These are phyloP conservation scores for Phellopilus nigrolimitatus DNA, from an alignment of 1,284 basidiomycete genomes.

Conservation along the genomic window DNA sequence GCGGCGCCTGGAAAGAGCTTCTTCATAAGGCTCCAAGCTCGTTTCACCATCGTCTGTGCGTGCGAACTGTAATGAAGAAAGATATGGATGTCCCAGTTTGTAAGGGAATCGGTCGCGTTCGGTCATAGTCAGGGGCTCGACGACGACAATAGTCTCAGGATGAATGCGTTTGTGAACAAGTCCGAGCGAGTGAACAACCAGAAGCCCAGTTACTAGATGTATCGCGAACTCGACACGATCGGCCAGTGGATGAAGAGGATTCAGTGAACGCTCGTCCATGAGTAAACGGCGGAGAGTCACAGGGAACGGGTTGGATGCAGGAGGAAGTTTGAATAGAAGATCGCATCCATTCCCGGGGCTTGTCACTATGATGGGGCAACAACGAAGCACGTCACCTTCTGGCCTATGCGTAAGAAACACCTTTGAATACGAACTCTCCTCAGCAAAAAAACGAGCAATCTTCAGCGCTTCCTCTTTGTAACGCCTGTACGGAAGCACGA, in stretches of 20 bases:
- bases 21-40: background rate
- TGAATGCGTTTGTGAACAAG: slow-evolving; percentile 14
- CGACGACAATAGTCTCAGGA: slow-evolving; percentile 13
- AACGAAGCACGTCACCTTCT: background rate
- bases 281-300: background rate
- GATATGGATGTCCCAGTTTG: slow-evolving; percentile 8
- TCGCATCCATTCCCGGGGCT: background rate
- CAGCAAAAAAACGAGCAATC: background rate
- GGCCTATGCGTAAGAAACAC: background rate
- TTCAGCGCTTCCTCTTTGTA: background rate
- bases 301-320: background rate
- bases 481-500: no score
- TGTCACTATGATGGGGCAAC: background rate
- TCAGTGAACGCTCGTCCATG: background rate
- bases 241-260: background rate
- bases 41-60: background rate
- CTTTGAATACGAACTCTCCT: background rate
- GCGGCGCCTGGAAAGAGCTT: background rate
- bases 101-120: background rate
- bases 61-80: background rate
- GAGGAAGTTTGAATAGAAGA: background rate
- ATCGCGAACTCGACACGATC: slow-evolving; percentile 9
- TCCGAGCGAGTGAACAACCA: slow-evolving; percentile 12
- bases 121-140: background rate
- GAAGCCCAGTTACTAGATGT: slow-evolving; percentile 7